These are phyloP conservation scores for Parascedosporium putredinis DNA, from an alignment of 2,329 filamentous ascomycete species.

Conservation along the genomic window DNA sequence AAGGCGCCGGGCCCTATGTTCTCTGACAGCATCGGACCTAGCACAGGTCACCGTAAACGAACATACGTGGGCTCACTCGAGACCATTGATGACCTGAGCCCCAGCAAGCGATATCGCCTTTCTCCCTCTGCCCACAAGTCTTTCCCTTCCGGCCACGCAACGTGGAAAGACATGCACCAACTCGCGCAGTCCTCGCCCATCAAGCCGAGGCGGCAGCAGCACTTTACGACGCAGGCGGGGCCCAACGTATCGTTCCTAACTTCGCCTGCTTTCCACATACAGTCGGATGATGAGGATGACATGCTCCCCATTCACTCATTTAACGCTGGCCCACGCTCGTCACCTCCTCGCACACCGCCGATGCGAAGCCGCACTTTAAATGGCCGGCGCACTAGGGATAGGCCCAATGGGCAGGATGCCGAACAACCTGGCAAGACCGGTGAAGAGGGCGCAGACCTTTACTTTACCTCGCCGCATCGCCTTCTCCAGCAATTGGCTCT, in stretches of 20 bases:
- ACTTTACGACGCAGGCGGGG: slow-evolving; percentile 61
- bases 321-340: slow-evolving; percentile 52
- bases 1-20: slow-evolving; percentile 61
- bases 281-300: slow-evolving; percentile 72
- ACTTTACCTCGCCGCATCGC: slow-evolving; percentile 81
- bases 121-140: slow-evolving; percentile 51
- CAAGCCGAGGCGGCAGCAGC: slow-evolving; percentile 62
- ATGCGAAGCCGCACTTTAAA: slow-evolving; percentile 43
- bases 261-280: slow-evolving; percentile 48
- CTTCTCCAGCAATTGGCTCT: slow-evolving; percentile 63
- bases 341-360: slow-evolving; percentile 76
- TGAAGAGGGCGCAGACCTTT: slow-evolving; percentile 76
- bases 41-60: slow-evolving; percentile 56
- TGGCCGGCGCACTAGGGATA: slow-evolving; percentile 37
- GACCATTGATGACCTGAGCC: slow-evolving; percentile 27
- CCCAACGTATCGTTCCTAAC: slow-evolving; percentile 70
- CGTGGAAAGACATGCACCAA: slow-evolving; percentile 69
- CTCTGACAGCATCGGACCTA: slow-evolving; percentile 69
- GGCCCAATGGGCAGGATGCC: slow-evolving; percentile 29
- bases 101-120: slow-evolving; percentile 60
- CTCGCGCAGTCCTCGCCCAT: slow-evolving; percentile 80
- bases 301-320: slow-evolving; percentile 70
- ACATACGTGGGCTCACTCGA: slow-evolving; percentile 52
- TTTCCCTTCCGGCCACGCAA: slow-evolving; percentile 37
- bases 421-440: slow-evolving; percentile 36